phyloP scores from a whole-genome alignment of 2,329 filamentous ascomycete genomes.

The Clonostachys solani region DNA sequence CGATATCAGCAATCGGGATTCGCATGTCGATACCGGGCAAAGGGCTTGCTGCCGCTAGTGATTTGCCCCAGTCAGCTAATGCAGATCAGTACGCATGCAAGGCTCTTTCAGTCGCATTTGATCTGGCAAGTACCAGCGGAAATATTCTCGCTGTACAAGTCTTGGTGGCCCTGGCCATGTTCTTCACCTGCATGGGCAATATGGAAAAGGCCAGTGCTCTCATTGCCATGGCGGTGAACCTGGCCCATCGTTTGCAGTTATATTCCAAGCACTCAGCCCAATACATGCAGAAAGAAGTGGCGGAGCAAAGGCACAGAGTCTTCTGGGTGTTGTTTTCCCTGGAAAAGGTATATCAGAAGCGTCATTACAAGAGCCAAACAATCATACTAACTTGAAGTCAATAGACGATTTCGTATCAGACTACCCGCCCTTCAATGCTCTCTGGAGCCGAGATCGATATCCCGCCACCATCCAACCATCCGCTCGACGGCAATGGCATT shows the following conservation, averaged over 20 bases:
- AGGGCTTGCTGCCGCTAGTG: too few relatives aligned
- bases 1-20: slow-evolving; percentile 29
- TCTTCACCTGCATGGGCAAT: slow-evolving; percentile 30
- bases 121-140: slow-evolving; percentile 28
- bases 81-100: slow-evolving; percentile 25
- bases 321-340: slow-evolving; percentile 36
- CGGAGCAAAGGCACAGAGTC: slow-evolving; percentile 24
- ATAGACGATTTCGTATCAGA: slow-evolving; percentile 26
- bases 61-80: slow-evolving; percentile 10
- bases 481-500: slow-evolving; percentile 22
- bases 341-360: slow-evolving; percentile 24
- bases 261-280: slow-evolving; percentile 19
- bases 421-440: slow-evolving; percentile 28
- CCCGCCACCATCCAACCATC: slow-evolving; percentile 21
- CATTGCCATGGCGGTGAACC: slow-evolving; percentile 29
- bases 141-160: slow-evolving; percentile 32
- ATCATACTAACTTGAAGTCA: background rate
- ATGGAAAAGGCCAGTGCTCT: slow-evolving; percentile 28
- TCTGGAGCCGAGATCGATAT: slow-evolving; percentile 34
- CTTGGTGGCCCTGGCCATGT: slow-evolving; percentile 27
- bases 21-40: slow-evolving; percentile 9
- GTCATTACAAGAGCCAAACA: too few relatives aligned
- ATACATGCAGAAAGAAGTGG: slow-evolving; percentile 17
- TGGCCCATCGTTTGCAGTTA: slow-evolving; percentile 28
- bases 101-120: slow-evolving; percentile 28